These are phyloP conservation scores for Myxozyma mucilagina DNA, from an alignment of 805 yeast genomes.

Conservation along the genomic window DNA sequence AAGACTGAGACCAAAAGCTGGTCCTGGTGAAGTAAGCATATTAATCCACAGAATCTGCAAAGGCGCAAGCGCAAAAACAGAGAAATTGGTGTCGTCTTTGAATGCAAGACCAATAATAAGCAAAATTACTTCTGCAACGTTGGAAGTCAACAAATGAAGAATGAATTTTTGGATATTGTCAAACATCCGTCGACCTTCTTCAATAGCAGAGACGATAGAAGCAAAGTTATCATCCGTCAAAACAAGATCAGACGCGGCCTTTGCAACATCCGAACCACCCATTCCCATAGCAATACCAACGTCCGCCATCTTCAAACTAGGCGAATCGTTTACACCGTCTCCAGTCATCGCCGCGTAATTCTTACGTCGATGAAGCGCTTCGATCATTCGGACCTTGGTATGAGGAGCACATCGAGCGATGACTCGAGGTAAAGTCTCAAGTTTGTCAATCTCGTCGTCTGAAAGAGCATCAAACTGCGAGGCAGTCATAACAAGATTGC, in stretches of 20 bases:
- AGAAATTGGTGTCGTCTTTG: slow-evolving; percentile 58
- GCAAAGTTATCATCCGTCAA: slow-evolving; percentile 77
- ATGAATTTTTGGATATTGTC: slow-evolving; percentile 77
- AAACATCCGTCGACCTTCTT: slow-evolving; percentile 79
- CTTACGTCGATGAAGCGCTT: slow-evolving; percentile 64
- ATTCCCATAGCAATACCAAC: slow-evolving; percentile 85
- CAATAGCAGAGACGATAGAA: slow-evolving; percentile 72
- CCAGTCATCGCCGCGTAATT: slow-evolving; percentile 79
- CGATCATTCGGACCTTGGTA: slow-evolving; percentile 79
- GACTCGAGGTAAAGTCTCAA: slow-evolving; percentile 70
- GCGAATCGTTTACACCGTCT: slow-evolving; percentile 82
- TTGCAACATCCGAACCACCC: slow-evolving; percentile 82
- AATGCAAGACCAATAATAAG: slow-evolving; percentile 73
- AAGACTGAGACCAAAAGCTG: slow-evolving; percentile 79
- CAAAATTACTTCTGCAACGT: slow-evolving; percentile 68
- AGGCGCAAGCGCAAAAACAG: slow-evolving; percentile 82
- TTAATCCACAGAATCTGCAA: slow-evolving; percentile 79
- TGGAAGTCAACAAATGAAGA: slow-evolving; percentile 68
- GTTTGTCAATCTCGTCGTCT: slow-evolving; percentile 61
- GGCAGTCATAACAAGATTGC: slow-evolving; percentile 63
- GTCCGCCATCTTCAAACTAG: slow-evolving; percentile 72
- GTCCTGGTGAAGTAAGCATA: slow-evolving; percentile 77
- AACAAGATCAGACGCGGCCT: slow-evolving; percentile 77
- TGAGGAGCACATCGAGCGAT: slow-evolving; percentile 83
- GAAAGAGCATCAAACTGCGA: slow-evolving; percentile 62